Conservation (phyloP, 345 rosid genomes). For the Anastatica hierochuntica region DNA sequence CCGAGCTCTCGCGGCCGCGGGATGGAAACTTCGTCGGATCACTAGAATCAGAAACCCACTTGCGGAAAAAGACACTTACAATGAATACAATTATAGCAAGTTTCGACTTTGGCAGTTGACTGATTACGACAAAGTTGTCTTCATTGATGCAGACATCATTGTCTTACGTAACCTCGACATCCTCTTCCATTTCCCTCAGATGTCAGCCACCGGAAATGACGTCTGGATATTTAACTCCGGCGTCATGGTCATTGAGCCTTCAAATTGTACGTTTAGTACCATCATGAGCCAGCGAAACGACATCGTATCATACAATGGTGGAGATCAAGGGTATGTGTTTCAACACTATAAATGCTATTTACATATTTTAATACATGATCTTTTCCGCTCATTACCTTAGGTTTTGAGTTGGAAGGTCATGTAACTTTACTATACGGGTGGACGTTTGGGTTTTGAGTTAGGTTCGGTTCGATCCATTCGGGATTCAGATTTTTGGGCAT, state of each 20-base stretch:
- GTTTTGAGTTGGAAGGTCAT: too few species aligned
- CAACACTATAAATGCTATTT: too few species aligned
- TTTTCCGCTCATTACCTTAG: not conserved
- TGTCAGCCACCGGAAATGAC: conserved; percentile 87
- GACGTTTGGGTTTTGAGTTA: too few species aligned
- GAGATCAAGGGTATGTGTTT: conserved; percentile 59
- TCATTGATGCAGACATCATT: conserved; percentile 85
- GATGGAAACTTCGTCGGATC: conserved; percentile 70
- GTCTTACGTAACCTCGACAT: conserved; percentile 66
- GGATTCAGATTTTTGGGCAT: too few species aligned
- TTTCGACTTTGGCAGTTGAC: conserved; percentile 85
- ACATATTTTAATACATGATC: too few species aligned
- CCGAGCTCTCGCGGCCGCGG: conserved; percentile 50
- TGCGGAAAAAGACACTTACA: conserved; percentile 55
- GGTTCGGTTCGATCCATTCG: too few species aligned
- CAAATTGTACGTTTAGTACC: conserved; percentile 66
- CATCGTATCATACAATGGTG: conserved; percentile 86
- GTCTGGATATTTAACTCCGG: conserved; percentile 83
- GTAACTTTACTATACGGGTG: too few species aligned
- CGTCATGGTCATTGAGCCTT: conserved; percentile 92
- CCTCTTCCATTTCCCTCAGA: conserved; percentile 74
- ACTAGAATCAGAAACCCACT: conserved; percentile 70
- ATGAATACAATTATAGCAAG: conserved; percentile 92
- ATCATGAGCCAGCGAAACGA: conserved; percentile 54
- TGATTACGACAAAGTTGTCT: conserved; percentile 71